phyloP scores from a whole-genome alignment of 345 rosid species.

The Citrus glauca region DNA sequence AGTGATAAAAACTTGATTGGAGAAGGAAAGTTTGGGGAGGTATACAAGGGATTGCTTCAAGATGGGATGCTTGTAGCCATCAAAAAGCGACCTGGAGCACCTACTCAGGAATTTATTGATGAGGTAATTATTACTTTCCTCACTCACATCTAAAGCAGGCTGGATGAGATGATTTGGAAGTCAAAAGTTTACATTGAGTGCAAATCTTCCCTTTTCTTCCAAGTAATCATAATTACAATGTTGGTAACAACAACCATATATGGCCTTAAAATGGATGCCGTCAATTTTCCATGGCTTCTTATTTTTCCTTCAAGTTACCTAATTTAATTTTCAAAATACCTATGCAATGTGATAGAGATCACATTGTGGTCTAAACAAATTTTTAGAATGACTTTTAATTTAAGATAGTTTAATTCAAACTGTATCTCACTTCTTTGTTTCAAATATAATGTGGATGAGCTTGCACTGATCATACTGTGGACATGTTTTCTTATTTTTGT shows the following conservation, averaged over 20 bases:
- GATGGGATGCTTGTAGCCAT: conserved; percentile 90
- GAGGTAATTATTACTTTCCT: conserved; percentile 48
- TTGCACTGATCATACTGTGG: neutral
- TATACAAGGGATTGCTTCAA: conserved; percentile 87
- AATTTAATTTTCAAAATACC: neutral
- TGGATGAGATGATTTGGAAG: neutral
- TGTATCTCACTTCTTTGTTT: neutral
- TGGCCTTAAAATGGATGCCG: neutral
- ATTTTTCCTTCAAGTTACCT: neutral
- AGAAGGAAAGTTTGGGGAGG: conserved; percentile 85
- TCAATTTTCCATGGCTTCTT: neutral
- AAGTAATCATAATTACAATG: neutral
- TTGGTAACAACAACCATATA: neutral
- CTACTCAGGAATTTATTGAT: conserved; percentile 72
- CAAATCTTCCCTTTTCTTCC: neutral
- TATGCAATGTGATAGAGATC: neutral
- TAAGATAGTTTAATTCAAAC: neutral
- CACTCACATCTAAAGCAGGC: neutral
- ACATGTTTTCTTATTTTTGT: neutral
- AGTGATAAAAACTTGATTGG: conserved; percentile 74
- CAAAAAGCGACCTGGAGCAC: conserved; percentile 69
- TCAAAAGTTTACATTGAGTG: neutral
- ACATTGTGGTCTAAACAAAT: conserved; percentile 4
- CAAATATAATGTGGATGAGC: neutral
- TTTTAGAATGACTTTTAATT: conserved; percentile 1